Conservation (phyloP, 2,329 filamentous ascomycete species). For the Cyphellophora attinorum region DNA sequence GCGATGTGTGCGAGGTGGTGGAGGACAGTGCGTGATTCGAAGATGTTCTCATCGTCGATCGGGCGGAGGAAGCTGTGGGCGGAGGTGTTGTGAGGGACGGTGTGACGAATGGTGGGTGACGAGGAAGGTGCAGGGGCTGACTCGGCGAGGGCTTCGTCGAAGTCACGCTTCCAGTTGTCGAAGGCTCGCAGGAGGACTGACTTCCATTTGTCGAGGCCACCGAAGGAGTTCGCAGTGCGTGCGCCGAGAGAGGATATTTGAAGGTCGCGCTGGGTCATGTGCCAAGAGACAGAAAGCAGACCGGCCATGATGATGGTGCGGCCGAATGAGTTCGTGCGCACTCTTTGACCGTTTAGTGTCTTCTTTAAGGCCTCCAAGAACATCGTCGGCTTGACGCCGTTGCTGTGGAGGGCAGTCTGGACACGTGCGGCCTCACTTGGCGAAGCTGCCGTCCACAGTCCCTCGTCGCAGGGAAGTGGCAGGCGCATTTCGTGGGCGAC, state of each 20-base stretch:
- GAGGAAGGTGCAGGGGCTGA: conserved; percentile 27
- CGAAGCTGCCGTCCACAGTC: conserved; percentile 82
- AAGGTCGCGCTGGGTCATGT: conserved; percentile 92
- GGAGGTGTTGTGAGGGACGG: conserved; percentile 10
- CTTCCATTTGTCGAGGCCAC: conserved; percentile 85
- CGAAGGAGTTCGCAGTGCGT: conserved; percentile 62
- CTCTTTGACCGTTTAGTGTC: conserved; percentile 74
- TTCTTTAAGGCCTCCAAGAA: conserved; percentile 88
- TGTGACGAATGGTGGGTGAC: conserved; percentile 17
- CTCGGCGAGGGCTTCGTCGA: conserved; percentile 68
- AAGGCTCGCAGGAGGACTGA: conserved; percentile 77
- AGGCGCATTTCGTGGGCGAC: conserved; percentile 91
- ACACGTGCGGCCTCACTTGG: conserved; percentile 77
- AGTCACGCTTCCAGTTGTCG: conserved; percentile 87
- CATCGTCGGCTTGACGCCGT: conserved; percentile 72
- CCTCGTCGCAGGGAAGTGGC: conserved; percentile 84
- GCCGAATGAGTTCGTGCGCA: conserved; percentile 87
- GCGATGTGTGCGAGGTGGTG: conserved; percentile 96
- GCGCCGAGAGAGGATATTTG: conserved; percentile 75
- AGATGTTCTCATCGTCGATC: conserved; percentile 59
- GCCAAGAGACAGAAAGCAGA: conserved; percentile 86
- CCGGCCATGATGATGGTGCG: conserved; percentile 91
- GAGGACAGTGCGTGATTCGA: conserved; percentile 79
- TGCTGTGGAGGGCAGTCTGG: conserved; percentile 68
- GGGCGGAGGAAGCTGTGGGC: conserved; percentile 22